phyloP scores from a whole-genome alignment of 331 rosid genomes.

The Rosa hybrid region DNA sequence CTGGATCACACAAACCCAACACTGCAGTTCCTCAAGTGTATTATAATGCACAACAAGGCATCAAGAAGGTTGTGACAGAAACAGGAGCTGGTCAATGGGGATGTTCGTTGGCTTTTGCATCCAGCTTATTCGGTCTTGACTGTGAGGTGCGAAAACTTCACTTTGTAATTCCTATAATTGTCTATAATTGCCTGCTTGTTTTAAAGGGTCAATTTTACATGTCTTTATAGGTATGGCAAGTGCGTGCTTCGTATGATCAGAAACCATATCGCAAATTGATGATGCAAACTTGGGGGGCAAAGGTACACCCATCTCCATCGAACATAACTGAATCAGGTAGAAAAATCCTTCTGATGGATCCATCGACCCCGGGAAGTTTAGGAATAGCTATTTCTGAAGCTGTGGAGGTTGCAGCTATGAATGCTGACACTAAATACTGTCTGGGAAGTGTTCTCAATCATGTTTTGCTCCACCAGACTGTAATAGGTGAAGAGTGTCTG shows the following conservation, averaged over 20 bases:
- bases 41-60: conserved; percentile 80
- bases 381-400: conserved; percentile 99
- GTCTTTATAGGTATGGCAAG: conserved; percentile 90
- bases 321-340: conserved; percentile 64
- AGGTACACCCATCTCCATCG: conserved; percentile 94
- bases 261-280: conserved; percentile 86
- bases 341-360: conserved; percentile 63
- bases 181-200: neutral
- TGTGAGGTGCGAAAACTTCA: conserved; percentile 61
- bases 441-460: conserved; percentile 94
- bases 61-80: conserved; percentile 88
- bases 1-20: conserved; percentile 96
- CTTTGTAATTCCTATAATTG: neutral
- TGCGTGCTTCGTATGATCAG: conserved; percentile 82
- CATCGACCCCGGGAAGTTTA: conserved; percentile 86
- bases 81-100: conserved; percentile 99
- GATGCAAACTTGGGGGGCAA: conserved; percentile 99
- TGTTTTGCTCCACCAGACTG: conserved; percentile 90
- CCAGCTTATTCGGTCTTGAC: conserved; percentile 79
- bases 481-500: conserved; percentile 89
- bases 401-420: conserved; percentile 79
- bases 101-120: conserved; percentile 87
- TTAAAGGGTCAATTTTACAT: neutral
- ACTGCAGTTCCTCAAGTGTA: conserved; percentile 94
- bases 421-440: conserved; percentile 79